A percentile compares a stretch with the other conserved stretches of the same genome.
These are phyloP conservation scores for Dothideomycetes sp. DNA, from an alignment of 2,329 filamentous ascomycete genomes.

Conservation along the genomic window DNA sequence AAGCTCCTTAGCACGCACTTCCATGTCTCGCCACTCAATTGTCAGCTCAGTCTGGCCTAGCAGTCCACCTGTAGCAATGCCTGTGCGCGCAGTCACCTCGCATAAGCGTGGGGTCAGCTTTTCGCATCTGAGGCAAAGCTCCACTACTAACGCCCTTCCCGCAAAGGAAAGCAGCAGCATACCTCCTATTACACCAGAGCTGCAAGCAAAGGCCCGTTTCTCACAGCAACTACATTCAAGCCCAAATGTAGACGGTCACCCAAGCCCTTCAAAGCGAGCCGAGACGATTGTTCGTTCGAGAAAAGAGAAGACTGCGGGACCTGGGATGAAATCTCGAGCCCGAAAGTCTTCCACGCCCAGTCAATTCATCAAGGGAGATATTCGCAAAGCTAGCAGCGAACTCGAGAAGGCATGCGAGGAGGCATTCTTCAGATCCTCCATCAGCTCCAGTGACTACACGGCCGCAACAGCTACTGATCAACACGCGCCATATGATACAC, in stretches of 20 bases:
- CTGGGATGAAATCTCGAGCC: conserved; percentile 19
- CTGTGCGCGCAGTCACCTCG: conserved; percentile 17
- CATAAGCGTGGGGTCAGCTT: conserved; percentile 55
- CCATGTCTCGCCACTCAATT: conserved; percentile 28
- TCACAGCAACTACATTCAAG: conserved; percentile 12
- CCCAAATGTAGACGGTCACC: conserved; percentile 10
- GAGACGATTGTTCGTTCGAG: conserved; percentile 21
- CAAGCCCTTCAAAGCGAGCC: conserved; percentile 20
- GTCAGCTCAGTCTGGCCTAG: conserved; percentile 36
- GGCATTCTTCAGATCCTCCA: conserved; percentile 66
- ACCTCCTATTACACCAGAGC: conserved; percentile 20
- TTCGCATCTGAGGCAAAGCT: conserved; percentile 40
- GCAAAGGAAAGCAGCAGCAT: conserved; percentile 12
- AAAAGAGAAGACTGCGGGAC: conserved; percentile 20
- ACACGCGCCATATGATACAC: conserved; percentile 36
- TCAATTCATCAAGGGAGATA: conserved; percentile 59
- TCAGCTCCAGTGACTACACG: conserved; percentile 36
- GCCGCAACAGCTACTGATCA: conserved; percentile 26
- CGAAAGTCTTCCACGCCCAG: conserved; percentile 32
- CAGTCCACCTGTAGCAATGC: conserved; percentile 28
- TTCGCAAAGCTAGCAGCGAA: conserved; percentile 72
- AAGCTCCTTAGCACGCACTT: conserved; percentile 22
- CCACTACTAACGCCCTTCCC: conserved; percentile 29
- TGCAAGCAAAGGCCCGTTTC: conserved; percentile 19
- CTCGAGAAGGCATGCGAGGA: conserved; percentile 86